Evolutionary conservation across 164 flowering plant species (phyloP).

Genomic region (Vitis labrusca): DNA sequence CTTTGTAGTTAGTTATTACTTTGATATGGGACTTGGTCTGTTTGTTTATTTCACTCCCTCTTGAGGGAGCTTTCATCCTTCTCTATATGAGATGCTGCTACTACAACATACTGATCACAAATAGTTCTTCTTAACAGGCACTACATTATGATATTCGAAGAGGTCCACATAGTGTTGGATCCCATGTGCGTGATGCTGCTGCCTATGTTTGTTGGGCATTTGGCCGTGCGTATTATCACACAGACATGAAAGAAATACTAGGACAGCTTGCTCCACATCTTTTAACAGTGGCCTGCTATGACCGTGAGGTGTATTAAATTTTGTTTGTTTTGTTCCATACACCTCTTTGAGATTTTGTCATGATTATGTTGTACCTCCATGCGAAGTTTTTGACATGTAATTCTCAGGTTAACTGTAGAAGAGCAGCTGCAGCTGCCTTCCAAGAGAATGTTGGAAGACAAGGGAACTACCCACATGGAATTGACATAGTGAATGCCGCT

Average conservation of each 20-base stretch:
- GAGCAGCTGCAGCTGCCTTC: slow-evolving; percentile 99
- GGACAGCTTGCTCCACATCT: slow-evolving; percentile 91
- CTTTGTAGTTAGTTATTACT: too few species aligned
- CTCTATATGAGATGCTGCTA: background rate
- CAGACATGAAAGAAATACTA: slow-evolving; percentile 79
- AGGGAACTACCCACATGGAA: slow-evolving; percentile 92
- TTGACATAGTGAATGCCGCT: slow-evolving; percentile 91
- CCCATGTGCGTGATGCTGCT: slow-evolving; percentile 99
- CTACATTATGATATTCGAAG: slow-evolving; percentile 92
- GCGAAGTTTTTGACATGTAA: slow-evolving; percentile 5
- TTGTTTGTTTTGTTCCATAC: background rate
- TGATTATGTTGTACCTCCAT: background rate
- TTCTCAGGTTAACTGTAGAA: slow-evolving; percentile 93
- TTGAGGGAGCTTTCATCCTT: background rate
- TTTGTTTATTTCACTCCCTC: too few species aligned
- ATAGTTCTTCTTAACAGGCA: slow-evolving; percentile 51
- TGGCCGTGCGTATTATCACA: slow-evolving; percentile 89
- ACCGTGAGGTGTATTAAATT: slow-evolving; percentile 74
- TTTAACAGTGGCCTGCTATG: slow-evolving; percentile 87
- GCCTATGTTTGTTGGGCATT: slow-evolving; percentile 99
- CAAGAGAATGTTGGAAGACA: slow-evolving; percentile 99
- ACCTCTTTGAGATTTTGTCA: background rate
- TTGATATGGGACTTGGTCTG: too few species aligned
- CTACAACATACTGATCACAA: background rate
- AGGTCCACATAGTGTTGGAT: slow-evolving; percentile 98